Evolutionary conservation across 768 basidiomycete genomes (phyloP).

Genomic region (Collybiopsis confluens): DNA sequence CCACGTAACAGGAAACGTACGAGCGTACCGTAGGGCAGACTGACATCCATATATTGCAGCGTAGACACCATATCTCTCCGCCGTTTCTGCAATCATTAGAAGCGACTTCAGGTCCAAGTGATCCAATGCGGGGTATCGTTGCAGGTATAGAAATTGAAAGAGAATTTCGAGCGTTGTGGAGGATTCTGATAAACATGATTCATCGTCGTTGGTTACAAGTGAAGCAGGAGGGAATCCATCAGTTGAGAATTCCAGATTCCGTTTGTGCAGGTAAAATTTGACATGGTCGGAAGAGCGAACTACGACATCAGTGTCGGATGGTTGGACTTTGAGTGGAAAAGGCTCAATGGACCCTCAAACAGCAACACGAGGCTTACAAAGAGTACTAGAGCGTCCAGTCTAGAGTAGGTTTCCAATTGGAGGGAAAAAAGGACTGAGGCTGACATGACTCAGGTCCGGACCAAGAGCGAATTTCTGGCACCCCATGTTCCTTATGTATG

Average conservation of each 20-base stretch:
- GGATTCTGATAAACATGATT: constrained; percentile 1
- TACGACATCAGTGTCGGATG: constrained; percentile 4
- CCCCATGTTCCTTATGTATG: too few species aligned
- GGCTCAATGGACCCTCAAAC: too few species aligned
- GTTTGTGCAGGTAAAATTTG: constrained; percentile 3
- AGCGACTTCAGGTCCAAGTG: background rate
- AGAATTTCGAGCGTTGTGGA: constrained; percentile 7
- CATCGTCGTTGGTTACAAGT: background rate
- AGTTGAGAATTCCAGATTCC: constrained; percentile 4
- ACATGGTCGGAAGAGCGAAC: constrained; percentile 8
- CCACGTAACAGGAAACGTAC: background rate
- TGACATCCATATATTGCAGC: constrained; percentile 6
- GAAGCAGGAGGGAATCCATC: constrained; percentile 3
- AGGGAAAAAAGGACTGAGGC: too few species aligned
- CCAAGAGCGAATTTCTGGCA: too few species aligned
- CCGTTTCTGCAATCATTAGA: constrained; percentile 5
- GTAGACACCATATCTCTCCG: constrained; percentile 10
- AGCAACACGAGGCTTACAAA: too few species aligned
- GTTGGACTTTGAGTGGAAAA: background rate
- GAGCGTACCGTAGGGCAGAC: constrained; percentile 7
- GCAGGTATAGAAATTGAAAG: constrained; percentile 6
- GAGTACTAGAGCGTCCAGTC: too few species aligned
- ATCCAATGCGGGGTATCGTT: constrained; percentile 5
- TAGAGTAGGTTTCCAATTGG: too few species aligned
- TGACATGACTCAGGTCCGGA: too few species aligned